Conservation (phyloP, 1,139 yeast species). For the Kodamaea sp. region DNA sequence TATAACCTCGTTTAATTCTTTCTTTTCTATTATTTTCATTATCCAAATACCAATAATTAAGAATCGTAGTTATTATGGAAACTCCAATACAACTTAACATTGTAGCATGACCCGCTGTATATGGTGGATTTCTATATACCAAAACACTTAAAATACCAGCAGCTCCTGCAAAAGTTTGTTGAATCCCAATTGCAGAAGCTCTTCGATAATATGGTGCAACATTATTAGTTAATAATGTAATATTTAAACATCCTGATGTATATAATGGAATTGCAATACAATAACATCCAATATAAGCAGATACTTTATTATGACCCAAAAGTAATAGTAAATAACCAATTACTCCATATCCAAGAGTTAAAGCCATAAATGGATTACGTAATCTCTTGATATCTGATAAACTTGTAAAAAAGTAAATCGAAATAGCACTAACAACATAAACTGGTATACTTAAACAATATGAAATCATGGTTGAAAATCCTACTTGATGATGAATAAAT, state of each 20-base stretch:
- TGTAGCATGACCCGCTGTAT: constrained; percentile 2
- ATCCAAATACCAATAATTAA: constrained; percentile 4
- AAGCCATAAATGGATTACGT: constrained; percentile 4
- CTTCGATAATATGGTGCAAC: constrained; percentile 6
- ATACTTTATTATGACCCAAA: constrained; percentile 4
- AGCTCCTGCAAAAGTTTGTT: constrained; percentile 3
- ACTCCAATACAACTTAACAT: constrained; percentile 2
- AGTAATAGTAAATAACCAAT: constrained; percentile 4
- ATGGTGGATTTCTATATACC: constrained; percentile 2
- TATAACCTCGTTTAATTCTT: constrained; percentile 1
- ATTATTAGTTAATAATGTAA: constrained; percentile 3
- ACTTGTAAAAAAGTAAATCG: constrained; percentile 3
- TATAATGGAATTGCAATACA: constrained; percentile 3
- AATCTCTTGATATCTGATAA: constrained; percentile 2
- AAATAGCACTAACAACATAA: constrained; percentile 3
- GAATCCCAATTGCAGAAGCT: constrained; percentile 5
- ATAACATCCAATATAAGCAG: constrained; percentile 4
- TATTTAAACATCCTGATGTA: constrained; percentile 4
- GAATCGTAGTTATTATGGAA: neutral
- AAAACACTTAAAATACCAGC: constrained; percentile 6
- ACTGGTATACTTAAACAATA: constrained; percentile 3
- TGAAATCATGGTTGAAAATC: neutral
- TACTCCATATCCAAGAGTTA: constrained; percentile 3
- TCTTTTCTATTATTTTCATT: constrained; percentile 2
- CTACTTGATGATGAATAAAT: constrained; percentile 1